phyloP scores from a whole-genome alignment of 352 stramenopile species.

The Pythium dissotocum region DNA sequence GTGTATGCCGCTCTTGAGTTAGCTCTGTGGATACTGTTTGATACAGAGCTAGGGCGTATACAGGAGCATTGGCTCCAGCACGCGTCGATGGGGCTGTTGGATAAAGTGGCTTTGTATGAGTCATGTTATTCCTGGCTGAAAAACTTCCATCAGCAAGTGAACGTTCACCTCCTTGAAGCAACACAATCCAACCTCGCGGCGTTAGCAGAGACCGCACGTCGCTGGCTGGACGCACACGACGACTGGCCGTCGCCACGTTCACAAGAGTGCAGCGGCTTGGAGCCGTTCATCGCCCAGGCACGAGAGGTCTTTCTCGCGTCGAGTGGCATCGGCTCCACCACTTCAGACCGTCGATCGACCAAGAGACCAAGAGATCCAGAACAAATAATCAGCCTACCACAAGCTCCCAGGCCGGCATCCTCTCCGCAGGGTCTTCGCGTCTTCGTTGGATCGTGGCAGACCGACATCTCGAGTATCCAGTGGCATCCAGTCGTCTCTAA shows the following conservation, averaged over 20 bases:
- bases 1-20: constrained; percentile 1
- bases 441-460: constrained; percentile 2
- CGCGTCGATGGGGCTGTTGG: constrained; percentile 7
- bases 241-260: not conserved
- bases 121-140: constrained; percentile 18
- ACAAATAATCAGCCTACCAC: not conserved
- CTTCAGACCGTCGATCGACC: not conserved
- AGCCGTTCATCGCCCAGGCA: constrained; percentile 19
- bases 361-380: not conserved
- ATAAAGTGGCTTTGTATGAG: constrained; percentile 18
- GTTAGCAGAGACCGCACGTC: not conserved
- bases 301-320: constrained; percentile 15
- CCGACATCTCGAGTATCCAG: constrained; percentile 1
- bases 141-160: not conserved
- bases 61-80: constrained; percentile 10
- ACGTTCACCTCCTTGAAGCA: not conserved
- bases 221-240: not conserved
- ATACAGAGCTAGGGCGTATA: not conserved
- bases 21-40: constrained; percentile 13
- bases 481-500: not conserved
- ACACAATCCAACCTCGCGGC: not conserved
- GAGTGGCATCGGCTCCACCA: not conserved
- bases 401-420: not conserved
- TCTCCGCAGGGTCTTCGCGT: not conserved
- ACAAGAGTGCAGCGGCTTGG: constrained; percentile 9